phyloP scores from a whole-genome alignment of 805 yeast species.

The Naumovozyma castellii region DNA sequence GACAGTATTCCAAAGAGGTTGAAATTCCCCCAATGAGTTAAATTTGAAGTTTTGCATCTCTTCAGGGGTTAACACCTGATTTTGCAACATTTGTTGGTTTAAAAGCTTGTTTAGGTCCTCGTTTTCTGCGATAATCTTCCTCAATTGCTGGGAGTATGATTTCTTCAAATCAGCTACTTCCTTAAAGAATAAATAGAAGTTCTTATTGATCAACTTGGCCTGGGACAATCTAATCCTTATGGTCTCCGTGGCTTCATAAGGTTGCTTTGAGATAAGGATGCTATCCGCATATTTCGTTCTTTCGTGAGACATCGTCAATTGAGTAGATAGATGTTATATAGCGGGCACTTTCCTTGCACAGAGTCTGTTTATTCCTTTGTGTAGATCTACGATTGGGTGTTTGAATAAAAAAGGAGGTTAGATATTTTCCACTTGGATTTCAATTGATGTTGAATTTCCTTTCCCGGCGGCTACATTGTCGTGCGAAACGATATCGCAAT shows the following conservation, averaged over 20 bases:
- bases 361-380: no score
- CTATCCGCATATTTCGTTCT: conserved; percentile 34
- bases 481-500: no score
- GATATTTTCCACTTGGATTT: no score
- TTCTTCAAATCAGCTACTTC: conserved; percentile 42
- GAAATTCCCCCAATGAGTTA: conserved; percentile 39
- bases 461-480: no score
- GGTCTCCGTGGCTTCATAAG: conserved; percentile 51
- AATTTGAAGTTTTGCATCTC: conserved; percentile 40
- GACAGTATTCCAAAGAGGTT: conserved; percentile 38
- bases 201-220: conserved; percentile 47
- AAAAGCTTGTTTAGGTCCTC: conserved; percentile 30
- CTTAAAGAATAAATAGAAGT: conserved; percentile 52
- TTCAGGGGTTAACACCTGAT: conserved; percentile 35
- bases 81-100: conserved; percentile 28
- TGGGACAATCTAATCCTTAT: conserved; percentile 48
- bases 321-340: not conserved
- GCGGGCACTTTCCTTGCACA: not conserved
- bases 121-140: conserved; percentile 26
- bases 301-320: conserved; percentile 15
- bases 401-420: no score
- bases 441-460: no score
- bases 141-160: conserved; percentile 40
- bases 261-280: conserved; percentile 33
- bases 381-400: no score